Conservation (phyloP, 2,329 filamentous ascomycete species). For the Huntiella savannae region DNA sequence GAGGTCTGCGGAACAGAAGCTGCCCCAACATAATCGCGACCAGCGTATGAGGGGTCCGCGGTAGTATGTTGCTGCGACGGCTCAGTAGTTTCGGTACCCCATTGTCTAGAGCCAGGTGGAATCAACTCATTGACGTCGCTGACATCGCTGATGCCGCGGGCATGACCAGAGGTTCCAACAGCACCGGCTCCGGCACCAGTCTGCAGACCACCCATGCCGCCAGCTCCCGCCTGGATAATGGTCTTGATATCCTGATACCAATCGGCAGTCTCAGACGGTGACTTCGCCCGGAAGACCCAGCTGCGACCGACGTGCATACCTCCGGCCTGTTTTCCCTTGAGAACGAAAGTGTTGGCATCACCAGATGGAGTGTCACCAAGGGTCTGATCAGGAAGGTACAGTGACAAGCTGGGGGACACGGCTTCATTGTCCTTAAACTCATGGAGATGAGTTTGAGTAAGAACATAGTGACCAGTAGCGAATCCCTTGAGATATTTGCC, state of each 20-base stretch:
- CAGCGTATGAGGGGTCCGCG: too few relatives aligned
- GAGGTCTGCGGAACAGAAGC: too few relatives aligned
- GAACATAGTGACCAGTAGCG: constrained; percentile 88
- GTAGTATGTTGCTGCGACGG: too few relatives aligned
- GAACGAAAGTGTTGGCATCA: constrained; percentile 89
- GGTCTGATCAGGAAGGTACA: constrained; percentile 88
- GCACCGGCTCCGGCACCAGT: background rate
- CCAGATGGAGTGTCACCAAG: constrained; percentile 68
- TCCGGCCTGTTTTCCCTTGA: constrained; percentile 89
- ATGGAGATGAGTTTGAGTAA: constrained; percentile 91
- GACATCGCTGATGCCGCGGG: constrained; percentile 27
- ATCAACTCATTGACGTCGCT: constrained; percentile 60
- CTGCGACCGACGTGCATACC: constrained; percentile 69
- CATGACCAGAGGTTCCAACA: background rate
- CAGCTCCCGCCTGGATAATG: constrained; percentile 43
- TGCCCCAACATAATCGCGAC: too few relatives aligned
- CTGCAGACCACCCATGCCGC: constrained; percentile 5
- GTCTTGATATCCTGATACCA: constrained; percentile 90
- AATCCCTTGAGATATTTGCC: constrained; percentile 98
- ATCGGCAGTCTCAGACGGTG: constrained; percentile 85
- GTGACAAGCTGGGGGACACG: constrained; percentile 84
- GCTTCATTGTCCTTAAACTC: constrained; percentile 97
- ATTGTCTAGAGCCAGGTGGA: background rate
- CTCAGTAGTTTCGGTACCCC: too few relatives aligned
- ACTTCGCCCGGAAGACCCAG: constrained; percentile 54